Base-by-base conservation (phyloP, 1,139 yeast species). In the Zygosaccharomyces sapae region DNA sequence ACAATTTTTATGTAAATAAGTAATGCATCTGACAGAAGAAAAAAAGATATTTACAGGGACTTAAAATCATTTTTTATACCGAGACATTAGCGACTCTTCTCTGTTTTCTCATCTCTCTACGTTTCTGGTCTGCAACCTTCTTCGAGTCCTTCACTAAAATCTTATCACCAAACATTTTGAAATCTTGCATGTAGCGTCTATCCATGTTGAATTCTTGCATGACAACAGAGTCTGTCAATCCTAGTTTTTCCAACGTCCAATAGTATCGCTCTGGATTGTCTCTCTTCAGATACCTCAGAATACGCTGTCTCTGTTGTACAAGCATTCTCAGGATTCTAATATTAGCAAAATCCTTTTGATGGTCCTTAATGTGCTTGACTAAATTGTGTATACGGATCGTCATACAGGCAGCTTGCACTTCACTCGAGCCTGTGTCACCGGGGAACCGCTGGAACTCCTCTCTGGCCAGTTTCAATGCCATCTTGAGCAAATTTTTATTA, bases 381-480 rank as follows among this genome's bases (percentile, higher is more conserved):
- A 87, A 74, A 57, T 79, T 83, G 55, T 85, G 88, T 56, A 92
- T 87, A 60, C 80, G 80, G 47, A 87, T 83, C 0, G 97, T 88
- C 70, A 83, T 71, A 27, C 87, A 77, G 1, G 97, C 97, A 1
- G 97, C 96, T 67, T 90, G 97, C 25, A 89, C 97, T 69, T 90
- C 97, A 43, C 96, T 81, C 0, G 96, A 86, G 1, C 95, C 97
- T 0, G 97, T 87, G 65, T 92, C 97, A 44, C 96, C 96, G 43
- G 83, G 88, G 54, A 77, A 76, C 61, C 96, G 77, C 56, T 80
- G 81, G 66, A 92, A 89, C 68, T 89, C 97, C 56, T 77, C 70
- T 46, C 80, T 76, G 0, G 97, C 96, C 48, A 84, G 67, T 44
- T 69, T 68, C 5, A 80, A 71, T 19, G 90, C 87, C 56, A 80